Evolutionary conservation across 257 asterid genomes (phyloP).

Genomic region (Petunia secreta): DNA sequence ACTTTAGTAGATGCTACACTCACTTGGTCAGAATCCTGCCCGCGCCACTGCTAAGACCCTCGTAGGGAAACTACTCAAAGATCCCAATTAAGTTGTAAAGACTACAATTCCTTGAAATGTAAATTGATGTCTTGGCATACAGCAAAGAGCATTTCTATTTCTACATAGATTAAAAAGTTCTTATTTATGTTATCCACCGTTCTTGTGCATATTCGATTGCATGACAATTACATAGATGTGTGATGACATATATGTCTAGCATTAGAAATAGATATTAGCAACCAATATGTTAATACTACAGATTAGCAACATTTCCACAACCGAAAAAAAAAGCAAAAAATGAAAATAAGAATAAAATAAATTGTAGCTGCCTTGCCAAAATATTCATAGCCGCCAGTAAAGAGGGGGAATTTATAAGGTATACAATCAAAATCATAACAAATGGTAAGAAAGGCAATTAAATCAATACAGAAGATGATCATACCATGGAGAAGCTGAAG

Average conservation of each 20-base stretch:
- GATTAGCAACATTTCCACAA: background rate
- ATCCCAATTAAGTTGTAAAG: background rate
- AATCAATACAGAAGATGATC: background rate
- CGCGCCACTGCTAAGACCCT: no score
- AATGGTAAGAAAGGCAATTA: background rate
- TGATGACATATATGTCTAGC: no score
- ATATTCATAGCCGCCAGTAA: no score
- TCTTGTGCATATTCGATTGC: background rate
- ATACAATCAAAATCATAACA: background rate
- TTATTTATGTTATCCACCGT: background rate
- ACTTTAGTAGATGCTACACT: no score
- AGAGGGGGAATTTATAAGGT: background rate
- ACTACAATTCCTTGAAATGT: background rate
- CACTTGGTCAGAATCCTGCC: no score
- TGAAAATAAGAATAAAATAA: background rate
- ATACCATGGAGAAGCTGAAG: constrained; percentile 25
- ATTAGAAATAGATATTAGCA: background rate
- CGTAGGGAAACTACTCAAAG: background rate
- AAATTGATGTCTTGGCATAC: background rate
- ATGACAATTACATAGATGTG: background rate
- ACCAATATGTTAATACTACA: background rate
- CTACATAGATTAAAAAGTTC: background rate
- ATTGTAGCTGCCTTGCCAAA: background rate
- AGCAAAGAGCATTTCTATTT: background rate
- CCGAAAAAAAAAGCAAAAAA: background rate